phyloP scores from a whole-genome alignment of 805 yeast genomes.

The Sugiyamaella floridensis region DNA sequence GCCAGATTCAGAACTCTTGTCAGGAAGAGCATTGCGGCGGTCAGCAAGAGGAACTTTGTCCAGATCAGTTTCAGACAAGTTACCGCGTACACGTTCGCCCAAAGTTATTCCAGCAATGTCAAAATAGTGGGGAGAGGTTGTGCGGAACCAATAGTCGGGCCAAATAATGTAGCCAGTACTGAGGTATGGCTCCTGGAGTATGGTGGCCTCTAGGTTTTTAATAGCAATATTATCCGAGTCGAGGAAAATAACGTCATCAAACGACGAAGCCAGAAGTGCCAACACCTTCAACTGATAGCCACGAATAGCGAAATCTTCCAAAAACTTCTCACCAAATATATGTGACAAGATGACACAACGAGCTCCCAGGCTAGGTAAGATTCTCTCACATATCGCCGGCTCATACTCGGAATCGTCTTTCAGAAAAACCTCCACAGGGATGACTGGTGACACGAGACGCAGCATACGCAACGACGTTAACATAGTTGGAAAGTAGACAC shows the following conservation, averaged over 20 bases:
- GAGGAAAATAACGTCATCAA: conserved; percentile 60
- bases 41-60: conserved; percentile 44
- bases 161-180: conserved; percentile 50
- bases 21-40: conserved; percentile 59
- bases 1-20: conserved; percentile 63
- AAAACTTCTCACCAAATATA: conserved; percentile 50
- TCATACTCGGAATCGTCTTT: conserved; percentile 67
- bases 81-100: conserved; percentile 32
- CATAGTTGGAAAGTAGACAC: conserved; percentile 65
- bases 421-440: conserved; percentile 77
- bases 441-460: conserved; percentile 55
- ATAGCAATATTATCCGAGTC: conserved; percentile 76
- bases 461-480: conserved; percentile 56
- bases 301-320: conserved; percentile 42
- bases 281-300: conserved; percentile 66
- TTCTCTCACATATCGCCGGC: conserved; percentile 54
- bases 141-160: conserved; percentile 87
- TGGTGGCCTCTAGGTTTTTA: conserved; percentile 52
- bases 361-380: conserved; percentile 56
- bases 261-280: conserved; percentile 65
- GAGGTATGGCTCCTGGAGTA: conserved; percentile 49
- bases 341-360: conserved; percentile 59
- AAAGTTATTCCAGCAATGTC: conserved; percentile 54
- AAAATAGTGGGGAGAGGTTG: conserved; percentile 68
- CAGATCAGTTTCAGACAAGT: conserved; percentile 20